Base-by-base conservation (phyloP, 768 basidiomycete species). In the Panellus pusillus region DNA sequence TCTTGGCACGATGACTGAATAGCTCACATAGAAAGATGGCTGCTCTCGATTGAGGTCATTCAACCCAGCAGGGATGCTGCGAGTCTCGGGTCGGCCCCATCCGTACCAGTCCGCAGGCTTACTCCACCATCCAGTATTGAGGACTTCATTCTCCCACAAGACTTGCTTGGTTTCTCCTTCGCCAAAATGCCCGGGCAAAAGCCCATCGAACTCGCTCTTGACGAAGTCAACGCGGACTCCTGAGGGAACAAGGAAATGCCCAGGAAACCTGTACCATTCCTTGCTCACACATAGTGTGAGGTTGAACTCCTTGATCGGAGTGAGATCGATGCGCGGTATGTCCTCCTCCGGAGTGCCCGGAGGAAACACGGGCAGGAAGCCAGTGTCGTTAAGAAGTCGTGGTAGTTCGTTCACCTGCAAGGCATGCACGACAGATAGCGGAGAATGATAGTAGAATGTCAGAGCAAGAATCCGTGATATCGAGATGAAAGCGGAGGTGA, bases 181-280 rank as follows among this genome's bases (percentile, higher is more conserved):
- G 50, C 70, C 70, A 73, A 97, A 98, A 66, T 90, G 88, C 17
- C 86, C 81, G 13, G 97, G 97, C 57, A 99, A 74, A 65, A 92
- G 79, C 9, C 93, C 96, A 57, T 86, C 80, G 61, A 98, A 98
- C 52, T 89, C 93, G 69, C 89, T 93, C 74, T 93, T 91, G 68
- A 98, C 75, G 70, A 93, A 98, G 53, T 87, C 79, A n/a, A 96
- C 84, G 24, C 83, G 78, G 53, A 98, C 73, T 24, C 83, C 89
- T 53, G 86, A 81, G 1, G 95, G 94, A 18, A 98, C 79, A 44
- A 96, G 79, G 69, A 89, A 98, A 67, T 89, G 88, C 4, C 92
- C 84, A 3, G 94, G 91, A 77, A 93, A 99, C 19, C 96, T 81
- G 66, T 98, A 77, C 97, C 97, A 99, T 71, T 99, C 97, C 68